phyloP scores from a whole-genome alignment of 768 basidiomycete species.

The Termitomyces sp. region DNA sequence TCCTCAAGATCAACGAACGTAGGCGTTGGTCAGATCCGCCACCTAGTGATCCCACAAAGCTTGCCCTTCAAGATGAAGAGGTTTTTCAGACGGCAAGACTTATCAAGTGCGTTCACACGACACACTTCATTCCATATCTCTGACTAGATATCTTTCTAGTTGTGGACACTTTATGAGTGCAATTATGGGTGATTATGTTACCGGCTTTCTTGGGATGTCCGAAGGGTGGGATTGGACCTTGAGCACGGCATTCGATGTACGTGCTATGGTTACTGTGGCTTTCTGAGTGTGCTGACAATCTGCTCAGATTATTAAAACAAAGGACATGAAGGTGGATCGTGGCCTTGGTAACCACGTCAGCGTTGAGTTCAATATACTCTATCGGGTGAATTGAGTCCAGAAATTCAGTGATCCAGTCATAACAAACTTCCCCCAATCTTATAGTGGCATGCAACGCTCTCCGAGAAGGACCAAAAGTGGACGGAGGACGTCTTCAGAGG shows the following conservation, averaged over 20 bases:
- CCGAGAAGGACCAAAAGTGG: slow-evolving; percentile 47
- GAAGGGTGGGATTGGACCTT: slow-evolving; percentile 54
- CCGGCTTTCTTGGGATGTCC: slow-evolving; percentile 50
- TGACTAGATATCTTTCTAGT: slow-evolving; percentile 17
- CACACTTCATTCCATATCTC: neutral
- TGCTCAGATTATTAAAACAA: slow-evolving; percentile 30
- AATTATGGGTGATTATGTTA: slow-evolving; percentile 57
- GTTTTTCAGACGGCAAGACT: slow-evolving; percentile 55
- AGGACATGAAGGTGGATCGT: slow-evolving; percentile 31
- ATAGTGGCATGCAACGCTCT: slow-evolving; percentile 57
- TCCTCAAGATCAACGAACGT: slow-evolving; percentile 54
- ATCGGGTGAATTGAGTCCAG: slow-evolving; percentile 26
- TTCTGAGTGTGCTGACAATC: neutral
- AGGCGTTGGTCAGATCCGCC: slow-evolving; percentile 41
- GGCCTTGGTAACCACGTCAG: slow-evolving; percentile 67
- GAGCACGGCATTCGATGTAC: slow-evolving; percentile 33
- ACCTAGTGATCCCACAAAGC: slow-evolving; percentile 20
- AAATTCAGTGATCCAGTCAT: neutral
- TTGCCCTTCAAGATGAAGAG: slow-evolving; percentile 44
- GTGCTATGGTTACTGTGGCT: neutral
- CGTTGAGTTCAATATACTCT: slow-evolving; percentile 62
- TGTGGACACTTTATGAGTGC: slow-evolving; percentile 53
- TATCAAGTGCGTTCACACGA: slow-evolving; percentile 37
- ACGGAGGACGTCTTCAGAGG: slow-evolving; percentile 41
- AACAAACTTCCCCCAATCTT: neutral